Evolutionary conservation across 2,329 filamentous ascomycete genomes (phyloP), one percentile per base, ranked within the genome.

Genomic region (Fusarium sp.): DNA sequence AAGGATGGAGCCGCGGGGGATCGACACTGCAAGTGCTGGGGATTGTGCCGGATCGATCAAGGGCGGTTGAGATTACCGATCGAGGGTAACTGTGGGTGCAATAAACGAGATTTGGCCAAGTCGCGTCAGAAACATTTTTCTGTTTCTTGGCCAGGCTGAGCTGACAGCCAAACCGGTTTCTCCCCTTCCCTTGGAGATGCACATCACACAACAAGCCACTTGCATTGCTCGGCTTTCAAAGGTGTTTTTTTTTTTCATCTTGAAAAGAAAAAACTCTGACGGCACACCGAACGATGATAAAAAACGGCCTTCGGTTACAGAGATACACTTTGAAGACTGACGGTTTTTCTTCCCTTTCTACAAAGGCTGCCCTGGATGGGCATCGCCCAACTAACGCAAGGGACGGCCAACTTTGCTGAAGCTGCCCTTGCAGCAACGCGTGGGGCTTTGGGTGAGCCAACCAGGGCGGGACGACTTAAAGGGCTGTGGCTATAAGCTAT

Each of bases 21-120:
- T 74, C 73, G 73, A 70, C 73, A 70, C 56, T 75, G 72, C 71
- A 74, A 69, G 60, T 66, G 54, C 54, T 63, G 69, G 73, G 61
- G 62, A 35, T 31, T 40, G 47, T 47, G 25, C 47, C 20, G 52
- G 14, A 61, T 67, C 59, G 38, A 63, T 59, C 36, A 18, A 36
- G 54, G 31, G 36, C 36, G 59, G 63, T 64, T n/a, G 33, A 64
- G 47, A 63, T 63, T 35, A 29, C 60, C 38, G 62, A 50, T 61
- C 25, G 50, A 45, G 45, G 56, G 33, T 50, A 38, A 45, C 20
- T 20, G 62, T 50, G 22, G 42, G 60, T 42, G 27, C 25, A 57
- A 36, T 33, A 38, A 31, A 25, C 42, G 47, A 18, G 35, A 58
- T 31, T 40, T 47, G 52, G 47, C 18, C 27, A 54, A 54, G 47